phyloP scores from a whole-genome alignment of 2,329 filamentous ascomycete species.

The Alternaria angustiovoidea region DNA sequence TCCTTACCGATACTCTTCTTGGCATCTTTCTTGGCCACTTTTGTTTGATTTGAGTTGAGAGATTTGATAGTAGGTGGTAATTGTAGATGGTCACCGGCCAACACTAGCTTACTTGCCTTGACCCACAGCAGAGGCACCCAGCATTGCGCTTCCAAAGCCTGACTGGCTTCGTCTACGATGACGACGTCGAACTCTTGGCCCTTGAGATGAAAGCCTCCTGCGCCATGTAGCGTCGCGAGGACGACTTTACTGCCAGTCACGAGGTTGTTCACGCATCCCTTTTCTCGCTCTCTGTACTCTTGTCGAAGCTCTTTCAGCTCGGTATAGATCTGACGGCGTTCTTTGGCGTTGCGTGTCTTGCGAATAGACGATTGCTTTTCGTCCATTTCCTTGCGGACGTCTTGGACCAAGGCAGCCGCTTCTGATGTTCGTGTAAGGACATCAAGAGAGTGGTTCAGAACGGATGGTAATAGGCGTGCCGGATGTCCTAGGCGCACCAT shows the following conservation, averaged over 20 bases:
- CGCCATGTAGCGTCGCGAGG: constrained; percentile 89
- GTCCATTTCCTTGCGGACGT: constrained; percentile 93
- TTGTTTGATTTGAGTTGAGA: constrained; percentile 55
- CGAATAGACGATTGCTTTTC: constrained; percentile 86
- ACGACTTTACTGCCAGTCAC: constrained; percentile 84
- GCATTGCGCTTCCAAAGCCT: constrained; percentile 94
- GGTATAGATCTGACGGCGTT: constrained; percentile 81
- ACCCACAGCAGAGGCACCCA: constrained; percentile 85
- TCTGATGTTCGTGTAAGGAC: constrained; percentile 90
- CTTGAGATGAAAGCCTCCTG: constrained; percentile 83
- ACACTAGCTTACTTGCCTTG: constrained; percentile 80
- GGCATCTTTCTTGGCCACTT: constrained; percentile 42
- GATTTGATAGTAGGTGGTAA: constrained; percentile 95
- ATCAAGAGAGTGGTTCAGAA: constrained; percentile 89
- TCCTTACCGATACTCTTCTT: constrained; percentile 55
- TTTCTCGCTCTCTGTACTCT: constrained; percentile 87
- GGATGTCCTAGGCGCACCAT: constrained; percentile 93
- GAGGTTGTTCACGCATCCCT: constrained; percentile 78
- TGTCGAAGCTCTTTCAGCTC: constrained; percentile 86
- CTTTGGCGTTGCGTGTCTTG: constrained; percentile 82
- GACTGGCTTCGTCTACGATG: constrained; percentile 94
- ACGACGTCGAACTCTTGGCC: constrained; percentile 89
- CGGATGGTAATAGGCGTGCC: constrained; percentile 85
- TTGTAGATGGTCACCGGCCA: constrained; percentile 94
- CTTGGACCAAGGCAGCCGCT: constrained; percentile 85